Evolutionary conservation across 768 basidiomycete species (phyloP).

Genomic region (Tricholoma bakamatsutake): DNA sequence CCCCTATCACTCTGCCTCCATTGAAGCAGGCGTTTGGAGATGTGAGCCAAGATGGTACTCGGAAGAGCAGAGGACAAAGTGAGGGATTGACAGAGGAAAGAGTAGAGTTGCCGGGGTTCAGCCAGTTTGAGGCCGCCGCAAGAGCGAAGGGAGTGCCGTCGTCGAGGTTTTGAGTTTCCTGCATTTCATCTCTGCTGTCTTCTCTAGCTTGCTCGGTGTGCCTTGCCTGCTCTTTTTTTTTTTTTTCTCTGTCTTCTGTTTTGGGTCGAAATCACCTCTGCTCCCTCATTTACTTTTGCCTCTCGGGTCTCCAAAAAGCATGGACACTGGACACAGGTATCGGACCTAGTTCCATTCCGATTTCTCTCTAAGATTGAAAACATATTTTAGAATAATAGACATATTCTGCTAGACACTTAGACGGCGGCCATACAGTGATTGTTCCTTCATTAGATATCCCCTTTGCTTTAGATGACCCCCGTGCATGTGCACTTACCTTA

Average conservation of each 20-base stretch:
- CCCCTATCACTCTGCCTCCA: constrained; percentile 70
- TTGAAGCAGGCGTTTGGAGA: constrained; percentile 31
- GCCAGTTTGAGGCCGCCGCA: constrained; percentile 53
- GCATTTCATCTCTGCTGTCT: neutral
- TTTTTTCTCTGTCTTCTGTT: neutral
- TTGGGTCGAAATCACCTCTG: neutral
- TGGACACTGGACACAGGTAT: neutral
- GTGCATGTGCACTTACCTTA: neutral
- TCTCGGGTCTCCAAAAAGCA: neutral
- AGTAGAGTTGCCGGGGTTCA: constrained; percentile 58
- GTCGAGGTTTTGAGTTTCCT: neutral
- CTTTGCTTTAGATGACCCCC: neutral
- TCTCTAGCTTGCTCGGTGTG: neutral
- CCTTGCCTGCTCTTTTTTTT: neutral
- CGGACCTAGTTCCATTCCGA: neutral
- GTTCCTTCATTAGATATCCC: neutral
- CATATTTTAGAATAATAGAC: neutral
- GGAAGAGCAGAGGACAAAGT: constrained; percentile 8
- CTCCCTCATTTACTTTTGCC: neutral
- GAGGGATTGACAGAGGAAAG: constrained; percentile 19
- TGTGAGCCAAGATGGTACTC: constrained; percentile 13
- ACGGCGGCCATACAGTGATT: neutral
- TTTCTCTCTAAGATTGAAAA: neutral
- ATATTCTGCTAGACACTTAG: neutral
- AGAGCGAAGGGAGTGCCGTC: neutral